Evolutionary conservation across 352 stramenopile genomes (phyloP), one percentile per base, ranked within the genome.

Genomic region (Globisporangium recalcitrans): DNA sequence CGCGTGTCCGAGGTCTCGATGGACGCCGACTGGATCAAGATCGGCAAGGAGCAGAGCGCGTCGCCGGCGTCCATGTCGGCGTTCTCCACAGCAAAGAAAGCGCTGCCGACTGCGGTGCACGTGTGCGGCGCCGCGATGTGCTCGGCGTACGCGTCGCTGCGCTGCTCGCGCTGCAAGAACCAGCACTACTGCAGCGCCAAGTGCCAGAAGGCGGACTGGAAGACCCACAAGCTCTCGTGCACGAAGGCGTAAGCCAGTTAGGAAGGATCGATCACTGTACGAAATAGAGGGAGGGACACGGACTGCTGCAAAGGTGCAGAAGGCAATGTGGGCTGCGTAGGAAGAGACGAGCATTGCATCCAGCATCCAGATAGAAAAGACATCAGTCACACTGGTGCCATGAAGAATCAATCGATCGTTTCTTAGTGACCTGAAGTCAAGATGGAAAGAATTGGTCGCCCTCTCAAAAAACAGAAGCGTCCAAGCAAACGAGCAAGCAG

Each of bases 161-260:
- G 85, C 52, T 96, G 87, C 63, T 90, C 82, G 60, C 77, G 85
- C 16, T 96, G 87, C 75, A 91, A 90, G 65, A 72, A 74, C 48
- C 82, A 91, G 60, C 93, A 88, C 66, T 96, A 96, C 65, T 96
- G 87, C 73, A 82, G 78, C 53, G 65, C 75, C n/a, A 77, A 76
- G 63, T 96, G 87, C 70, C 87, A 96, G 54, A 91, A 91, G 65
- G 58, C 70, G 32, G 80, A 96, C 68, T 96, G 87, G 87, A 89
- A 88, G 58, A 70, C 79, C 58, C 87, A 96, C 74, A 94, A 94
- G 64, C 53, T 74, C 16, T 61, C 71, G 46, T 96, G 87, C 64
- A 80, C 44, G 22, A 69, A 64, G 32, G 52, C 58, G 4, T 69
- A 57, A 46, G 16, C 14, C 8, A 44, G 14, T n/a, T n/a, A n/a